A percentile compares a stretch with the other conserved stretches of the same genome.
Conservation (phyloP, 345 rosid species). For the Brassica incana region DNA sequence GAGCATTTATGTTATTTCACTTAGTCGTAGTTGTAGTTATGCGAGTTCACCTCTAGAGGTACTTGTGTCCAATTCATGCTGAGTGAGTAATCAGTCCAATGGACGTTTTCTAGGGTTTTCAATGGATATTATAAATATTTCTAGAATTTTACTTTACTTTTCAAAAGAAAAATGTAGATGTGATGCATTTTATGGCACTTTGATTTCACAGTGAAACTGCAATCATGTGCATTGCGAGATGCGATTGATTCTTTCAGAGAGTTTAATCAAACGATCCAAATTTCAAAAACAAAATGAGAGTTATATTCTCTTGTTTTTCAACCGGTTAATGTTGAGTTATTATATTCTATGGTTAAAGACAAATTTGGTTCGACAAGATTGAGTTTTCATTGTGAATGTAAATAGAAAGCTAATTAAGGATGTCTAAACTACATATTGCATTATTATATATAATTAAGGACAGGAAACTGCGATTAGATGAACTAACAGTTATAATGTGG, state of each 20-base stretch:
- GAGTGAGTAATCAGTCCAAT: neutral
- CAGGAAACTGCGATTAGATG: neutral
- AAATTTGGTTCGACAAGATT: neutral
- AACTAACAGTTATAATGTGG: neutral
- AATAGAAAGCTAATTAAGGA: neutral
- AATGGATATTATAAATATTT: neutral
- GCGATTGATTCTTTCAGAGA: neutral
- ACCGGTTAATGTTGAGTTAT: neutral
- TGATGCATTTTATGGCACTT: neutral
- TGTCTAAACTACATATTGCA: too few relatives aligned
- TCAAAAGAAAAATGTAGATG: neutral
- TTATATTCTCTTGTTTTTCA: neutral
- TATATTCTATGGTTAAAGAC: neutral
- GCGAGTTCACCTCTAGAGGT: neutral
- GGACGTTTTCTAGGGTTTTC: neutral
- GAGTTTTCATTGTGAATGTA: neutral
- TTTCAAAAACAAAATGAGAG: neutral
- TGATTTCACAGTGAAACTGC: neutral
- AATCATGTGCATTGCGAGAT: neutral
- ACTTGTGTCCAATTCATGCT: neutral
- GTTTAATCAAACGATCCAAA: neutral
- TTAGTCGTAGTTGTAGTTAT: neutral
- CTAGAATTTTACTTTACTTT: neutral
- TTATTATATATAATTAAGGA: too few relatives aligned
- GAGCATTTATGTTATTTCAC: neutral